Base-by-base conservation (phyloP, 164 flowering plant genomes). In the Umbilicus rupestris region DNA sequence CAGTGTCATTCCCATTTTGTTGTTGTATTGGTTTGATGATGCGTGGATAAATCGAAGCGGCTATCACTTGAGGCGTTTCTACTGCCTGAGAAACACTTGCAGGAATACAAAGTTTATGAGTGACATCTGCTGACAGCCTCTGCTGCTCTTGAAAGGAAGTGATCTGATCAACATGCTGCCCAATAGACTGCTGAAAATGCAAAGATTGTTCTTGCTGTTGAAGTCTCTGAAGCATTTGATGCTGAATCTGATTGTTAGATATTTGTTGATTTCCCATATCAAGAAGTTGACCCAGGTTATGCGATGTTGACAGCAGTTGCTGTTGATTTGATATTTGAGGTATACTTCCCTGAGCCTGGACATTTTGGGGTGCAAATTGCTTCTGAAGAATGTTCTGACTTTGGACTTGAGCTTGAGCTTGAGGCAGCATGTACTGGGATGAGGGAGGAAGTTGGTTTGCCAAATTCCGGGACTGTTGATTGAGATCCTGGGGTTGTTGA, bases 191-290 rank as follows among this genome's bases (percentile, higher is more conserved):
- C 64, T 86, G 98, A 5, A 84, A 76, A 62, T 83, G 62, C 65
- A 85, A 65, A n/a, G 86, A 77, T 31, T 88, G 92, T 57, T 83
- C 89, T 68, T 87, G 96, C 77, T 88, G 90, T 68, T 87, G 92
- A 70, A 84, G 81, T 79, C 83, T 90, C 78, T 90, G 96, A 26
- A 89, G 65, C 69, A 90, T 76, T 59, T 90, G 94, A 64, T 84
- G 60, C 73, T 87, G 91, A 52, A 82, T 70, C 71, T 86, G 98
- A 69, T 81, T 83, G 39, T 87, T 91, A 4, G 93, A 58, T 68
- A 79, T 67, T 65, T 80, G 91, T 62, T 79, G 94, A 72, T 74
- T 82, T 19, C 73, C 70, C 67, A 77, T 84, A 73, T 84, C 83
- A 30, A 78, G 71, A 11, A 71, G 74, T 70, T 77, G 88, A 44